phyloP scores from a whole-genome alignment of 2,329 filamentous ascomycete species.

The Trichoderma sp. region DNA sequence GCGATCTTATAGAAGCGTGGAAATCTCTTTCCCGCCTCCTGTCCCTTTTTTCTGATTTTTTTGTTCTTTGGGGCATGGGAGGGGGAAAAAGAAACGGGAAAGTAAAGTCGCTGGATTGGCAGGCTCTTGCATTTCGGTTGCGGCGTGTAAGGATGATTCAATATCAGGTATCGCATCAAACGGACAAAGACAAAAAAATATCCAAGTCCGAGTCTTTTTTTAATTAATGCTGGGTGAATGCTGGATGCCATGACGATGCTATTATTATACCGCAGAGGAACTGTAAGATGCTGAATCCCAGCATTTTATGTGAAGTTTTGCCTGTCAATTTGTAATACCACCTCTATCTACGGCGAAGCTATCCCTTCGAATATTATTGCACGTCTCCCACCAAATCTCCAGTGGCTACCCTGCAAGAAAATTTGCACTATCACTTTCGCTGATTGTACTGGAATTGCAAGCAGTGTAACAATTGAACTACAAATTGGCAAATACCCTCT shows the following conservation, averaged over 20 bases:
- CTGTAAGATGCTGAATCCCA: not conserved
- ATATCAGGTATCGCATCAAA: conserved; percentile 54
- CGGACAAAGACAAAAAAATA: conserved; percentile 41
- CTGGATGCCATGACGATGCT: not conserved
- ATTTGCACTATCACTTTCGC: too few species aligned
- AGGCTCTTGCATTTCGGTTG: conserved; percentile 55
- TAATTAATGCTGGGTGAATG: not conserved
- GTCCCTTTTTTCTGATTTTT: conserved; percentile 15
- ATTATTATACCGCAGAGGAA: not conserved
- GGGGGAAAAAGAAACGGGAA: conserved; percentile 26
- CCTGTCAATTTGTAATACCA: not conserved
- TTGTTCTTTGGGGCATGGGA: conserved; percentile 1
- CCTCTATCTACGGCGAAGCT: not conserved
- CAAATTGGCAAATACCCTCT: not conserved
- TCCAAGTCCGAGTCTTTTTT: conserved; percentile 29
- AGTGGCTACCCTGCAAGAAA: too few species aligned
- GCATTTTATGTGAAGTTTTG: not conserved
- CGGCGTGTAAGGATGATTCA: conserved; percentile 54
- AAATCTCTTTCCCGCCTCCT: conserved; percentile 20
- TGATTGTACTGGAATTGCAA: too few species aligned
- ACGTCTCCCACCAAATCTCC: too few species aligned
- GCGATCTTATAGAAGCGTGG: conserved; percentile 37
- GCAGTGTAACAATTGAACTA: not conserved
- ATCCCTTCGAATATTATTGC: too few species aligned
- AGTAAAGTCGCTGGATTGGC: conserved; percentile 46